Conservation (phyloP, 2,329 filamentous ascomycete species). For the Exserohilum rostratum region DNA sequence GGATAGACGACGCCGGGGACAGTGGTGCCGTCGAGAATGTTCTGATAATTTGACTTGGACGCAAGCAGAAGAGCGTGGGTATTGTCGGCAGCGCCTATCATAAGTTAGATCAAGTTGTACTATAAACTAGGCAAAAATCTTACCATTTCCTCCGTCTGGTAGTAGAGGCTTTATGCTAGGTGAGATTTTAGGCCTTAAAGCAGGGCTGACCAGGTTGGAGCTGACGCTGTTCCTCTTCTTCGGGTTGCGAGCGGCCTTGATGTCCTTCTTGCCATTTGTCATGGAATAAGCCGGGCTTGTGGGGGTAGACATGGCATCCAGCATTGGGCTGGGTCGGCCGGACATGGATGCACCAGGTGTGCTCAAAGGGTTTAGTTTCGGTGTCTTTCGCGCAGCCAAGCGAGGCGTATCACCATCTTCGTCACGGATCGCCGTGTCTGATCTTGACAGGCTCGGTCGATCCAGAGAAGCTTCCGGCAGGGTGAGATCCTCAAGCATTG, state of each 20-base stretch:
- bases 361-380: slow-evolving; percentile 65
- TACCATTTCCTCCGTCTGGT: slow-evolving; percentile 65
- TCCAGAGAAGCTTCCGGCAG: slow-evolving; percentile 72
- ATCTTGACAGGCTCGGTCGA: slow-evolving; percentile 55
- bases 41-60: slow-evolving; percentile 97
- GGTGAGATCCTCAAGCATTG: slow-evolving; percentile 64
- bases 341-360: slow-evolving; percentile 48
- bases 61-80: slow-evolving; percentile 77
- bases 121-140: slow-evolving; percentile 33
- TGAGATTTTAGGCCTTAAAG: slow-evolving; percentile 85
- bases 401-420: slow-evolving; percentile 62
- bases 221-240: slow-evolving; percentile 63
- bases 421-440: slow-evolving; percentile 58
- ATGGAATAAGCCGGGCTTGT: slow-evolving; percentile 47
- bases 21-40: slow-evolving; percentile 90
- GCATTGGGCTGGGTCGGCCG: slow-evolving; percentile 56
- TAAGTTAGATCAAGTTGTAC: slow-evolving; percentile 16
- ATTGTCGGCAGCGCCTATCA: slow-evolving; percentile 58
- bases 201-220: slow-evolving; percentile 77
- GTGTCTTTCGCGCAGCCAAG: slow-evolving; percentile 70
- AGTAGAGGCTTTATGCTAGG: slow-evolving; percentile 92
- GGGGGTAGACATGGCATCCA: slow-evolving; percentile 60
- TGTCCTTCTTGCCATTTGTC: slow-evolving; percentile 38
- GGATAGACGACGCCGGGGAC: slow-evolving; percentile 91
- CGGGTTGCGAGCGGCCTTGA: slow-evolving; percentile 35